Evolutionary conservation across 495 filamentous ascomycete genomes (phyloP).

Genomic region (Lasiosphaeriaceae sp.): DNA sequence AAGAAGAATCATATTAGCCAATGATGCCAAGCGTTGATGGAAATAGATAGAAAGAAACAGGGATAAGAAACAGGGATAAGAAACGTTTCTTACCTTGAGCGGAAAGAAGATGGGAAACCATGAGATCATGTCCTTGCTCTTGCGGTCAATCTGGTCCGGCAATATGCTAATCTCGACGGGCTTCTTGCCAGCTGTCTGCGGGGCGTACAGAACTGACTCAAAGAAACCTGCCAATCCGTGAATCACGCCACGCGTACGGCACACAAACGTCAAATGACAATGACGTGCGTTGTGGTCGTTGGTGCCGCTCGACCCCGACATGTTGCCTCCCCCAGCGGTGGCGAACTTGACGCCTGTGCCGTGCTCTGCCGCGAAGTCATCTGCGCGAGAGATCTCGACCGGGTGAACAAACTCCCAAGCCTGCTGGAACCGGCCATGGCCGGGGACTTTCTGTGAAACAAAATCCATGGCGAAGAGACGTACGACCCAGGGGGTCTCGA

Average conservation of each 20-base stretch:
- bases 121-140: slow-evolving; percentile 92
- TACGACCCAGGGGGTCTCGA: slow-evolving; percentile 85
- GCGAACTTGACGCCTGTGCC: slow-evolving; percentile 44
- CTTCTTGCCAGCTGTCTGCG: slow-evolving; percentile 23
- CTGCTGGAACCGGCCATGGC: slow-evolving; percentile 55
- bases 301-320: slow-evolving; percentile 53
- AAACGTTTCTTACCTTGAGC: slow-evolving; percentile 63
- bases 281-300: slow-evolving; percentile 88
- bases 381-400: slow-evolving; percentile 46
- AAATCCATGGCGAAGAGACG: slow-evolving; percentile 86
- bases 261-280: slow-evolving; percentile 69
- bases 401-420: slow-evolving; percentile 65
- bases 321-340: slow-evolving; percentile 55
- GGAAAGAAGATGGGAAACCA: slow-evolving; percentile 99
- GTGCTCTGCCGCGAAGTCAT: slow-evolving; percentile 48
- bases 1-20: slow-evolving; percentile 11
- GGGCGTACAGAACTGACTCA: slow-evolving; percentile 78
- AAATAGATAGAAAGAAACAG: slow-evolving; percentile 1
- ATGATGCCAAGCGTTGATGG: background rate
- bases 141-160: slow-evolving; percentile 84
- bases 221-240: slow-evolving; percentile 95
- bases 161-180: slow-evolving; percentile 87
- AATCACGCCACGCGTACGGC: slow-evolving; percentile 70
- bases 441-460: slow-evolving; percentile 56
- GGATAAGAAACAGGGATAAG: background rate